Evolutionary conservation across 345 rosid species (phyloP).

Genomic region (Ceriops tagal): DNA sequence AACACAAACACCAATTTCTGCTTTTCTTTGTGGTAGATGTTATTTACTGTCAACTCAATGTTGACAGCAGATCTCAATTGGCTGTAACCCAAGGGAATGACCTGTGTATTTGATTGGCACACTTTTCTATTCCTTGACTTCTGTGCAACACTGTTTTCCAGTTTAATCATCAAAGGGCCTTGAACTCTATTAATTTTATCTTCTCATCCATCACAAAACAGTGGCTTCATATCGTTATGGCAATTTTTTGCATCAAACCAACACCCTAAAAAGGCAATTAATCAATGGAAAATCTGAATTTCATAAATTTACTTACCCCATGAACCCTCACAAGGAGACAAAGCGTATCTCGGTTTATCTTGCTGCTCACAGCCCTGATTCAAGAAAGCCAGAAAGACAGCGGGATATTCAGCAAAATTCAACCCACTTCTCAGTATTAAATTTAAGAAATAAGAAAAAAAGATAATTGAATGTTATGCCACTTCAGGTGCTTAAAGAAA

Average conservation of each 20-base stretch:
- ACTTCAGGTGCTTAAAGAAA: slow-evolving; percentile 40
- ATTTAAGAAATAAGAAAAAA: slow-evolving; percentile 59
- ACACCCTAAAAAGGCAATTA: neutral
- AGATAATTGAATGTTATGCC: slow-evolving; percentile 51
- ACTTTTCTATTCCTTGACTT: neutral
- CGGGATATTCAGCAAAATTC: slow-evolving; percentile 37
- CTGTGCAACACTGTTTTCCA: neutral
- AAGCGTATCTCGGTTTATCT: slow-evolving; percentile 56
- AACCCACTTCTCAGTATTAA: slow-evolving; percentile 15
- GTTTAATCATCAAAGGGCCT: neutral
- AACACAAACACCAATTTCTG: too few species aligned
- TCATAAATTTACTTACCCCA: slow-evolving; percentile 41
- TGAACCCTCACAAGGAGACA: slow-evolving; percentile 66
- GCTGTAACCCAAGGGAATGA: neutral
- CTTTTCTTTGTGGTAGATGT: too few species aligned
- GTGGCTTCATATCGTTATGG: neutral
- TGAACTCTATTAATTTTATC: neutral
- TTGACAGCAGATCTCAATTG: neutral
- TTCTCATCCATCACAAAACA: neutral
- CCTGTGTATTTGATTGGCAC: neutral
- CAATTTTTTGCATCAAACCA: slow-evolving; percentile 5
- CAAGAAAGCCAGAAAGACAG: slow-evolving; percentile 6
- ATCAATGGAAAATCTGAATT: neutral
- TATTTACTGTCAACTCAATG: neutral
- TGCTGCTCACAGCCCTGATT: slow-evolving; percentile 68